Percentiles rank a stretch among this genome's conserved stretches.
These are phyloP conservation scores for Akanthomyces dipterigenus DNA, from an alignment of 2,329 filamentous ascomycete species.

Conservation along the genomic window DNA sequence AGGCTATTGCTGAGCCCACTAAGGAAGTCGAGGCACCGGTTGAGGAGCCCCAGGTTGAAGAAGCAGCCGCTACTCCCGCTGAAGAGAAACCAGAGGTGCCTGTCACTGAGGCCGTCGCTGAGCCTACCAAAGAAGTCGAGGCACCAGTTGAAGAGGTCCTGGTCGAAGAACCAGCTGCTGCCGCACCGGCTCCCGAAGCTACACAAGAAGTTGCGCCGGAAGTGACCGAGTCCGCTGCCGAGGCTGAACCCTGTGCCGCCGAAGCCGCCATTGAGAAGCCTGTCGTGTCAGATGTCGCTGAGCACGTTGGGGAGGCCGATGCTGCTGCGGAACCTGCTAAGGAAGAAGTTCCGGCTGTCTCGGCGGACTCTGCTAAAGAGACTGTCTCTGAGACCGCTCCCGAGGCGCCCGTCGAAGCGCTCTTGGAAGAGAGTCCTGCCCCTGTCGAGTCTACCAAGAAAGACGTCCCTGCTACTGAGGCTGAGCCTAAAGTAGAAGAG, in stretches of 20 bases:
- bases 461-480: not conserved
- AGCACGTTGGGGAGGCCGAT: not conserved
- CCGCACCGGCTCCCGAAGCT: constrained; percentile 16
- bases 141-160: not conserved
- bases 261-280: not conserved
- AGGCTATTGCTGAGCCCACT: not conserved
- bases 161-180: not conserved
- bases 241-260: not conserved
- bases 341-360: not conserved
- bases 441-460: not conserved
- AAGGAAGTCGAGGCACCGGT: not conserved
- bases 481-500: no score
- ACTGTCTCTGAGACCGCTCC: not conserved
- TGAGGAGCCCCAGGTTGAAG: not conserved
- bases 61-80: not conserved
- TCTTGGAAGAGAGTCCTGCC: not conserved
- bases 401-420: not conserved
- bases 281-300: not conserved
- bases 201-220: not conserved
- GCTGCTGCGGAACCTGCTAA: not conserved
- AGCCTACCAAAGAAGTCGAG: not conserved
- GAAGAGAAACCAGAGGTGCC: constrained; percentile 4
- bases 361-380: not conserved
- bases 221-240: constrained; percentile 10
- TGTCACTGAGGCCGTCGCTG: not conserved